Conservation (phyloP, 768 basidiomycete genomes). For the Symmetrospora coprosmae region DNA sequence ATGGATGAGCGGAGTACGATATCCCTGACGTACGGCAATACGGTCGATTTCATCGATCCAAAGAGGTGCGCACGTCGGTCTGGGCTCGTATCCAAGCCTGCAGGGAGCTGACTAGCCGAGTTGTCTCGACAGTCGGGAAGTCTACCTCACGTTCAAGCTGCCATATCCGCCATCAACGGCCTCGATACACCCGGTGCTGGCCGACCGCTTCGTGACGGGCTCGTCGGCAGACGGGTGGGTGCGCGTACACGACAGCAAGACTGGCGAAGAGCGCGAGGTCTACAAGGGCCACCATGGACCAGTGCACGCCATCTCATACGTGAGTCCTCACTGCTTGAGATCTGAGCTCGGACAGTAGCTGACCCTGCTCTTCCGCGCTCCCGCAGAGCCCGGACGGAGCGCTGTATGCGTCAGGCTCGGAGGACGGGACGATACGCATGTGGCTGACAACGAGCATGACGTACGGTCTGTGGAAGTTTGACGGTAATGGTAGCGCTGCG, state of each 20-base stretch:
- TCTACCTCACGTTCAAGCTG: conserved; percentile 61
- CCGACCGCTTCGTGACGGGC: conserved; percentile 86
- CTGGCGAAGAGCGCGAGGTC: conserved; percentile 77
- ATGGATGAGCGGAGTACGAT: conserved; percentile 28
- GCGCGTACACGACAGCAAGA: conserved; percentile 65
- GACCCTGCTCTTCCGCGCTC: conserved; percentile 86
- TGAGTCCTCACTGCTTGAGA: conserved; percentile 2
- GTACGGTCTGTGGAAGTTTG: conserved; percentile 58
- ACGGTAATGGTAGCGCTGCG: background rate
- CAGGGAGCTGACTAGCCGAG: background rate
- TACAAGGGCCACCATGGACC: conserved; percentile 96
- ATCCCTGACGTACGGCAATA: conserved; percentile 77
- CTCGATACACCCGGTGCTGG: conserved; percentile 75
- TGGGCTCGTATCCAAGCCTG: background rate
- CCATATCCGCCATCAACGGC: conserved; percentile 82
- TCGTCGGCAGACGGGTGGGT: conserved; percentile 89
- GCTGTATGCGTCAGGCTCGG: conserved; percentile 91
- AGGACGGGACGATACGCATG: conserved; percentile 77
- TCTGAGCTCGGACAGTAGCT: conserved; percentile 1
- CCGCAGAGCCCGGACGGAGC: conserved; percentile 83
- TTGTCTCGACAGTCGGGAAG: conserved; percentile 34
- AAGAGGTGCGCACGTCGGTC: conserved; percentile 33
- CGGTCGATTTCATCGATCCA: conserved; percentile 69
- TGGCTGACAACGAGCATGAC: conserved; percentile 82
- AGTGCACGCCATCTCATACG: conserved; percentile 66